Conservation (phyloP, 805 yeast species). For the Spathaspora gorwiae region DNA sequence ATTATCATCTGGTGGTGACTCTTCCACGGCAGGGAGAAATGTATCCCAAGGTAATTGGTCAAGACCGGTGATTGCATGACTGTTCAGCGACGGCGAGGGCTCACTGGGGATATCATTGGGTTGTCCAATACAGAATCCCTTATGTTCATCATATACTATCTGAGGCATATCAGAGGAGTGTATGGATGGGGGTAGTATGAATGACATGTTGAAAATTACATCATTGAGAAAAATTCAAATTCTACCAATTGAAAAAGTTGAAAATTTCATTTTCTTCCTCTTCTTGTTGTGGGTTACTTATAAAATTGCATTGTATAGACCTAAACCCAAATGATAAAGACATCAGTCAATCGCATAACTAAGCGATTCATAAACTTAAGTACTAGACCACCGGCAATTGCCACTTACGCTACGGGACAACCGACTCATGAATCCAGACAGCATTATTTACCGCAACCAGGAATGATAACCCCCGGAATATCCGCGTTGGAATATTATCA, state of each 20-base stretch:
- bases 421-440: slow-evolving; percentile 86
- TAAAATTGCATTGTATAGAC: too few species aligned
- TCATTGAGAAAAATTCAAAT: too few species aligned
- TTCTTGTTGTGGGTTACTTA: too few species aligned
- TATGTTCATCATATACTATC: slow-evolving; percentile 10
- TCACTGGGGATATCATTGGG: not conserved
- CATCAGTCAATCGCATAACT: not conserved
- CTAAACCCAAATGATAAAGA: not conserved
- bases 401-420: slow-evolving; percentile 62
- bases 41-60: slow-evolving; percentile 37
- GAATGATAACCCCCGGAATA: slow-evolving; percentile 86
- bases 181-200: too few species aligned
- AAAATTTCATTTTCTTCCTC: too few species aligned
- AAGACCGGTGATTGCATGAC: slow-evolving; percentile 25
- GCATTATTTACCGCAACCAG: slow-evolving; percentile 58
- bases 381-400: slow-evolving; percentile 15
- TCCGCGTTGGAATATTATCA: slow-evolving; percentile 75
- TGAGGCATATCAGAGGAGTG: not conserved
- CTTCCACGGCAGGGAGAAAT: not conserved
- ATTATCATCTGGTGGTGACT: not conserved
- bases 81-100: too few species aligned
- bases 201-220: too few species aligned
- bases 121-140: slow-evolving; percentile 10
- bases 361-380: not conserved
- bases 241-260: too few species aligned